Base-by-base conservation (phyloP, 352 stramenopile genomes). In the Phytophthora syringae region DNA sequence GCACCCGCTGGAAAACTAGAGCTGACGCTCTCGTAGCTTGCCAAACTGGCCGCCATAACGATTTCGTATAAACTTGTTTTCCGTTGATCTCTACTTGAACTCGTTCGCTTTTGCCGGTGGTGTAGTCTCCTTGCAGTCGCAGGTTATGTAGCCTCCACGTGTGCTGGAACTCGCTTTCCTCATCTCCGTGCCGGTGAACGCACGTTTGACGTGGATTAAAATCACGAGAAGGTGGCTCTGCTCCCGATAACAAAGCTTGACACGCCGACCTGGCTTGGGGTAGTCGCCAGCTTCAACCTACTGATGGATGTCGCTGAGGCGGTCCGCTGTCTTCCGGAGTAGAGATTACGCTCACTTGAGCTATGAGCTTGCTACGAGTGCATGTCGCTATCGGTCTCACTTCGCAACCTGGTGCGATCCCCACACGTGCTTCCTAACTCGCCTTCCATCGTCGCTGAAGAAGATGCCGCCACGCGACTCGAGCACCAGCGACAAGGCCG, bases 331-430 rank as follows among this genome's bases (percentile, higher is more conserved):
- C 24, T 64, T 34, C 44, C 7, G 45, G 45, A 47, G 57, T 65
- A 61, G 24, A 62, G 44, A 62, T 67, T 42, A 30, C 32, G 60
- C 50, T 44, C 13, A 42, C 30, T 69, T 69, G 61, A 69, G 64
- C 45, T 59, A 56, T 6, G 25, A 20, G 44, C 32, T 47, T 21
- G 22, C 25, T 42, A 24, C 47, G 32, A 11, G 11, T 39, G n/a
- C 24, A 36, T 44, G 25, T 54, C 43, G 43, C n/a, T 22, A 20
- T 32, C 37, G 16, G 12, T 2, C 44, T 64, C 61, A 60, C 39
- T 70, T 60, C 50, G n/a, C 30, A 64, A 64, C 34, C 20, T 22
- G 45, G 47, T 49, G 18, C 39, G 47, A 44, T 22, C 47, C 37
- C 58, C 53, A 22, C 61, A 64, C 59, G 47, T 28, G 10, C 3